Evolutionary conservation across 2,329 filamentous ascomycete species (phyloP).

Genomic region (Pyricularia grisea): DNA sequence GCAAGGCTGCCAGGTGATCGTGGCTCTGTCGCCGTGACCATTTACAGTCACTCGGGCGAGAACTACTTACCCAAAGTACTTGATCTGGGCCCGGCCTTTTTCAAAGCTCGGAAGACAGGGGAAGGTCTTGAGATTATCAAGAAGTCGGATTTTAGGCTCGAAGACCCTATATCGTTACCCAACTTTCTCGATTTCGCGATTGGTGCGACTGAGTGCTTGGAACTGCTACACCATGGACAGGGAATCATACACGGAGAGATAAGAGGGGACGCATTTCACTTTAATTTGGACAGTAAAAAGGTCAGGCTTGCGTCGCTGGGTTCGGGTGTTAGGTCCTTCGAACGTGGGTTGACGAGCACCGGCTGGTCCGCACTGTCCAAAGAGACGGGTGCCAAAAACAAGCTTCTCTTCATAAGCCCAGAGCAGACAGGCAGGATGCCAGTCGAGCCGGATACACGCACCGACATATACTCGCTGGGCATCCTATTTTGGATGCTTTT

Average conservation of each 20-base stretch:
- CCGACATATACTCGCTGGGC: constrained; percentile 88
- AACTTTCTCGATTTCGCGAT: constrained; percentile 87
- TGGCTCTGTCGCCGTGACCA: constrained; percentile 63
- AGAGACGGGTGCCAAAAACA: constrained; percentile 78
- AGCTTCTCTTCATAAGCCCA: constrained; percentile 84
- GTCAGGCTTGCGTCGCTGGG: constrained; percentile 82
- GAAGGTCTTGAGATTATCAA: constrained; percentile 38
- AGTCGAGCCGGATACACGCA: constrained; percentile 82
- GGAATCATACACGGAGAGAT: constrained; percentile 87
- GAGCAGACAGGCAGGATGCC: constrained; percentile 92
- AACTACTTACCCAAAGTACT: constrained; percentile 65
- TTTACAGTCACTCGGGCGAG: constrained; percentile 69
- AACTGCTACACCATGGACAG: constrained; percentile 83
- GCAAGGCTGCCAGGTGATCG: constrained; percentile 60
- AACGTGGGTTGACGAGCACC: constrained; percentile 76
- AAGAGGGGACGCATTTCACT: constrained; percentile 84
- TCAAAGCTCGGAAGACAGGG: constrained; percentile 42
- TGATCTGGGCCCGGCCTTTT: constrained; percentile 70
- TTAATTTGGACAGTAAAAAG: constrained; percentile 56
- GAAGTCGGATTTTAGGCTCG: constrained; percentile 32
- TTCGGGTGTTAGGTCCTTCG: constrained; percentile 78
- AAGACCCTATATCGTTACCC: constrained; percentile 57
- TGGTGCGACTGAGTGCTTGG: constrained; percentile 74
- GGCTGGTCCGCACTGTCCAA: constrained; percentile 80
- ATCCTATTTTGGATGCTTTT: constrained; percentile 83